Evolutionary conservation across 495 filamentous ascomycete genomes (phyloP).

Genomic region (Xylaria nigripes): DNA sequence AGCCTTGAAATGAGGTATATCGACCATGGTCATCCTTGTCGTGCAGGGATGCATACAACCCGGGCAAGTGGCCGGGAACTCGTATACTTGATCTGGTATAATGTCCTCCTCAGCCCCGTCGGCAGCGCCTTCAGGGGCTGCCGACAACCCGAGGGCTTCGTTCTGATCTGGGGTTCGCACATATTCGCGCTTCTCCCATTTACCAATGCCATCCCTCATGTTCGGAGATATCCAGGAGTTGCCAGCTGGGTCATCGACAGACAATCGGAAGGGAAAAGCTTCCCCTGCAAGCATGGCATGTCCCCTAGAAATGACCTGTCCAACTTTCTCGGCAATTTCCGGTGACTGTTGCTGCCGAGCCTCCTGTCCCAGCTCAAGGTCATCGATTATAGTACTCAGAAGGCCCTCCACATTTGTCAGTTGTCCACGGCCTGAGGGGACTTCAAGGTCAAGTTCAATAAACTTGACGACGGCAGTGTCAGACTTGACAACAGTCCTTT

Average conservation of each 20-base stretch:
- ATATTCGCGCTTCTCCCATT: conserved; percentile 78
- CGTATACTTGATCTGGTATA: conserved; percentile 79
- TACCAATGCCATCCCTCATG: conserved; percentile 61
- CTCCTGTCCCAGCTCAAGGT: conserved; percentile 67
- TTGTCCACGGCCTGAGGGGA: conserved; percentile 79
- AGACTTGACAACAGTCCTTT: conserved; percentile 83
- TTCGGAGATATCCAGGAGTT: conserved; percentile 96
- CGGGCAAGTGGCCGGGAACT: conserved; percentile 82
- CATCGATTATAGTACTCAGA: conserved; percentile 62
- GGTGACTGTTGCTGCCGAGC: conserved; percentile 63
- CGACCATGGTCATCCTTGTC: conserved; percentile 91
- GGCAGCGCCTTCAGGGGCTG: conserved; percentile 25
- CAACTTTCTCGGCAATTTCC: conserved; percentile 68
- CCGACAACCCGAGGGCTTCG: conserved; percentile 59
- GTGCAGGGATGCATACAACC: conserved; percentile 75
- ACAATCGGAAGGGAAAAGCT: conserved; percentile 78
- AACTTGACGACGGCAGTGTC: conserved; percentile 76
- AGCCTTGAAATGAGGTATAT: conserved; percentile 94
- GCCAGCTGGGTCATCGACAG: conserved; percentile 84
- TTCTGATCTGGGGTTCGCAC: conserved; percentile 78
- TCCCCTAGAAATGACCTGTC: conserved; percentile 59
- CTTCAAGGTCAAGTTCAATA: conserved; percentile 81
- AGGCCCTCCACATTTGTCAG: conserved; percentile 90
- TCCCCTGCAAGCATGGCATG: conserved; percentile 63
- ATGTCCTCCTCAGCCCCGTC: conserved; percentile 58